Evolutionary conservation across 257 asterid genomes (phyloP).

Genomic region (Nicotiana undulata): DNA sequence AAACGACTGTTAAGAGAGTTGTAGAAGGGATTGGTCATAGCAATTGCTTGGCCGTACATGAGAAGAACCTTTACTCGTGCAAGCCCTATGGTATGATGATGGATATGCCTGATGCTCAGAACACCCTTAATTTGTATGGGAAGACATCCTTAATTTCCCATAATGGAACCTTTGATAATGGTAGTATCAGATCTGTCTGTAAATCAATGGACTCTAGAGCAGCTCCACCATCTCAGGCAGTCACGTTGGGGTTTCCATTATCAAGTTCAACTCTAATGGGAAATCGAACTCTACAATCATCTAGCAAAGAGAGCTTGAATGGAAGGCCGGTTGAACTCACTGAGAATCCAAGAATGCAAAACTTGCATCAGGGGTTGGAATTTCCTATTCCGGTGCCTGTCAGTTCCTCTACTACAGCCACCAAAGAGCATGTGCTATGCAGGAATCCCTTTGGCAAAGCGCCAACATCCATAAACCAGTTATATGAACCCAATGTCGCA

Average conservation of each 20-base stretch:
- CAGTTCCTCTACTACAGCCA: constrained; percentile 18
- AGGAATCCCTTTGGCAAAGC: constrained; percentile 17
- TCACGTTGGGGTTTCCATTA: constrained; percentile 14
- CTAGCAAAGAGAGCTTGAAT: constrained; percentile 10
- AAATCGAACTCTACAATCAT: constrained; percentile 15
- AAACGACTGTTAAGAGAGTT: constrained; percentile 20
- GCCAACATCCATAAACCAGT: constrained; percentile 7
- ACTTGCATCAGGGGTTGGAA: constrained; percentile 21
- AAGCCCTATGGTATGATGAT: constrained; percentile 18
- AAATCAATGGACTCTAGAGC: constrained; percentile 15
- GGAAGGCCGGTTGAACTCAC: constrained; percentile 14
- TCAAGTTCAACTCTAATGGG: constrained; percentile 21
- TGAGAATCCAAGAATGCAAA: constrained; percentile 21
- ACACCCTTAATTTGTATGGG: constrained; percentile 22
- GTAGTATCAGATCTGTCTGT: constrained; percentile 17
- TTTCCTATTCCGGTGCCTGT: constrained; percentile 13
- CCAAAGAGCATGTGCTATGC: constrained; percentile 18
- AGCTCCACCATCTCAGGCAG: constrained; percentile 9
- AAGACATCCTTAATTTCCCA: constrained; percentile 20
- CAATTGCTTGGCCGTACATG: constrained; percentile 23
- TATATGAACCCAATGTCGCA: constrained; percentile 8
- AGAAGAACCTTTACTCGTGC: constrained; percentile 13
- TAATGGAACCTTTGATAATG: constrained; percentile 13
- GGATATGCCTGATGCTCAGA: constrained; percentile 19
- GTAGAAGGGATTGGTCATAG: constrained; percentile 19